These are phyloP conservation scores for Starmerella scarabaei DNA, from an alignment of 805 yeast species.

Conservation along the genomic window DNA sequence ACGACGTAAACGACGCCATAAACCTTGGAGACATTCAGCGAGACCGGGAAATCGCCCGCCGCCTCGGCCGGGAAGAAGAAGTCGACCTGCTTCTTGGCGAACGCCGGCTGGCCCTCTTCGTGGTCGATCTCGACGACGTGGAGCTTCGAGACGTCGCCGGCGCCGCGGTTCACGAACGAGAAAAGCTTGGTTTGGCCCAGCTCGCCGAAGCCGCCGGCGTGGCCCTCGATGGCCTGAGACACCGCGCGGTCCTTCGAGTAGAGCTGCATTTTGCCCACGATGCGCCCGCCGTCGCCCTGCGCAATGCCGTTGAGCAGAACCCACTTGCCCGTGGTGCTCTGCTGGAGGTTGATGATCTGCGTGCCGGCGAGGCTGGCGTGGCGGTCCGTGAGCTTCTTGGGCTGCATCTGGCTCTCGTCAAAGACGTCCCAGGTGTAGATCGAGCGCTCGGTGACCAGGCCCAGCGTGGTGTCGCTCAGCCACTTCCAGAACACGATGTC, in stretches of 20 bases:
- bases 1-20: slow-evolving; percentile 80
- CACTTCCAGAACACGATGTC: slow-evolving; percentile 95
- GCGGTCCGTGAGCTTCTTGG: slow-evolving; percentile 66
- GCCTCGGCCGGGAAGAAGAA: slow-evolving; percentile 96
- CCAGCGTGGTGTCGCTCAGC: slow-evolving; percentile 61
- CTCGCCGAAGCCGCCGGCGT: slow-evolving; percentile 79
- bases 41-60: slow-evolving; percentile 88
- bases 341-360: slow-evolving; percentile 82
- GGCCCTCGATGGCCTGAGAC: slow-evolving; percentile 96
- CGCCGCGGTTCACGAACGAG: slow-evolving; percentile 74
- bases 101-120: slow-evolving; percentile 67
- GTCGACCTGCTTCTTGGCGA: slow-evolving; percentile 79
- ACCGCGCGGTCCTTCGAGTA: slow-evolving; percentile 78
- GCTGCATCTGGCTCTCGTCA: slow-evolving; percentile 68
- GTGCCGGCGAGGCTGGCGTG: slow-evolving; percentile 62
- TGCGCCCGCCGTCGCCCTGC: slow-evolving; percentile 73
- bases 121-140: slow-evolving; percentile 96
- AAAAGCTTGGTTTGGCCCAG: slow-evolving; percentile 66
- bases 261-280: slow-evolving; percentile 92
- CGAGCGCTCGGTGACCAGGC: slow-evolving; percentile 67
- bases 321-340: slow-evolving; percentile 76
- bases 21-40: slow-evolving; percentile 70
- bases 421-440: slow-evolving; percentile 73
- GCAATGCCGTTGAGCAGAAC: slow-evolving; percentile 90
- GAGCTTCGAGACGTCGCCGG: slow-evolving; percentile 69